These are phyloP conservation scores for Linaria vulgaris DNA, from an alignment of 257 asterid genomes.

Conservation along the genomic window DNA sequence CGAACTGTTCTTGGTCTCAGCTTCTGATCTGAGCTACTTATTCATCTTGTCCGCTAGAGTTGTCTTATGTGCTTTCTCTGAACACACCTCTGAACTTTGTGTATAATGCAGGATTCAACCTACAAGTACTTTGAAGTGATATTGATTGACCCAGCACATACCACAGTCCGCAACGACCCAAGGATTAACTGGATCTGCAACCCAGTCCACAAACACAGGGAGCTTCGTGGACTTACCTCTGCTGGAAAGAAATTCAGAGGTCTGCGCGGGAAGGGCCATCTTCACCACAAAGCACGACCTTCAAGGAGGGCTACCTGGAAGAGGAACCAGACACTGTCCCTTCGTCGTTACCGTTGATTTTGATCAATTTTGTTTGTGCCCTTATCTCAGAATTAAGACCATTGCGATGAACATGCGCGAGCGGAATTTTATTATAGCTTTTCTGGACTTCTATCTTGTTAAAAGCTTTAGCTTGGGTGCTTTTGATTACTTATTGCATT, in stretches of 20 bases:
- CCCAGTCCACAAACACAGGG: slow-evolving; percentile 37
- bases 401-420: background rate
- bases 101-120: slow-evolving; percentile 26
- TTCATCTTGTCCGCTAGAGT: background rate
- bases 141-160: slow-evolving; percentile 30
- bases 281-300: slow-evolving; percentile 33
- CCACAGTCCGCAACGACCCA: slow-evolving; percentile 30
- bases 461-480: no score
- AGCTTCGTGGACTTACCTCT: slow-evolving; percentile 34
- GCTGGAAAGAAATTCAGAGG: slow-evolving; percentile 35
- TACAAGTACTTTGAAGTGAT: slow-evolving; percentile 33
- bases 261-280: slow-evolving; percentile 34
- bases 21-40: background rate
- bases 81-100: background rate
- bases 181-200: slow-evolving; percentile 34
- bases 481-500: no score
- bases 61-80: background rate
- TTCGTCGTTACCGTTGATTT: slow-evolving; percentile 38
- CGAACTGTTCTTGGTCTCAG: background rate
- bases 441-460: no score
- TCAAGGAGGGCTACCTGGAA: slow-evolving; percentile 39
- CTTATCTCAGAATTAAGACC: background rate
- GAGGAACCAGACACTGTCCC: slow-evolving; percentile 36
- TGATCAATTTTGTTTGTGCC: slow-evolving; percentile 1
- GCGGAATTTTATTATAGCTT: no score